Base-by-base conservation (phyloP, 352 stramenopile genomes). In the Detonula confervacea region DNA sequence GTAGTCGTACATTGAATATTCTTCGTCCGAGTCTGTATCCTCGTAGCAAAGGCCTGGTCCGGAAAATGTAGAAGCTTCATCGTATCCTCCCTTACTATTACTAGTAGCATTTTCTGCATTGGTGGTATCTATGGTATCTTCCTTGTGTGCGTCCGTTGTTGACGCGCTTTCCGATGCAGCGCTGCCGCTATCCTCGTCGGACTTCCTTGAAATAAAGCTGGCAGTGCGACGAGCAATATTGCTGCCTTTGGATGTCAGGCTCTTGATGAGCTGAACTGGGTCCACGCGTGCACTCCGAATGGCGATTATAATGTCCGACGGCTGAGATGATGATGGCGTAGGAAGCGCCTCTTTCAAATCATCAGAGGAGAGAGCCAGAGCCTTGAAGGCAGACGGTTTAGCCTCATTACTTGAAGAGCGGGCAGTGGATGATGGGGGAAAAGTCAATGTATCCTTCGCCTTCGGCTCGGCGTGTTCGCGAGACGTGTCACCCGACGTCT, bases 241-340 rank as follows among this genome's bases (percentile, higher is more conserved):
- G 11, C 39, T 73, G n/a, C 69, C 61, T 39, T 42, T 66, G 20
- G 68, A 74, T 16, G 81, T 86, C 16, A 90, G 67, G 30, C 61
- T 87, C 51, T 89, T 71, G 63, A 91, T 80, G 16, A 89, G 67
- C 18, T 81, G 61, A 22, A 88, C 71, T 29, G 80, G 81, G 37
- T 91, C 80, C 20, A 90, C 74, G 14, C 80, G 80, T 6, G 86
- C 86, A 25, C 81, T 81, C 24, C 83, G 84, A 11, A 91, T 83
- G 8, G 76, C 57, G 42, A 91, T 87, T 16, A 81, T 61, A 51
- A 84, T 77, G 63, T 87, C 70, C 16, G 66, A 77, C 18, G 67
- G 57, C 4, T 61, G 57, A 25, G 59, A 76, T 18, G 71, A 42
- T 39, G 63, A 69, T 35, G 51, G 33, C 47, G 76, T 4, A 11